These are phyloP conservation scores for Goffeauzyma gilvescens DNA, from an alignment of 768 basidiomycete species.

Conservation along the genomic window DNA sequence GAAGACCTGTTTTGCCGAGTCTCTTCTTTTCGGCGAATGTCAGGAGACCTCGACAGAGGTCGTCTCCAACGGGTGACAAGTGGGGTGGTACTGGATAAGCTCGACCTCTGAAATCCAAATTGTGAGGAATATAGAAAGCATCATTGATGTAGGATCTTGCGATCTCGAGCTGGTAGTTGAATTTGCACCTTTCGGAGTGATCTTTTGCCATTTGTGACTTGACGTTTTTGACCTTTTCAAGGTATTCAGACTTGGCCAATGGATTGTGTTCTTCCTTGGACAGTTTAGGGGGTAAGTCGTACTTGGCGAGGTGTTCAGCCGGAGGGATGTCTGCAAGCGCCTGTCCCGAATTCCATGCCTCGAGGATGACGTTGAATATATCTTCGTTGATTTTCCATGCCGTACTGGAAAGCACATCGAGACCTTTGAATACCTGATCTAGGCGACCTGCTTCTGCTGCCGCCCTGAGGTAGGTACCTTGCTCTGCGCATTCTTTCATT, in stretches of 20 bases:
- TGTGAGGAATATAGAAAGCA: constrained; percentile 79
- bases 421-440: constrained; percentile 65
- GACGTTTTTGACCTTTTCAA: constrained; percentile 39
- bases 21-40: constrained; percentile 61
- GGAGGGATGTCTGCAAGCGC: constrained; percentile 71
- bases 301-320: constrained; percentile 37
- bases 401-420: constrained; percentile 75
- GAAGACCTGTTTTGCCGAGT: constrained; percentile 62
- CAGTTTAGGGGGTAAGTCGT: constrained; percentile 39
- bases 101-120: constrained; percentile 90
- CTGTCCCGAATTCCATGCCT: constrained; percentile 74
- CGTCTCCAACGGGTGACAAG: constrained; percentile 86
- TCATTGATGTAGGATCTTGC: constrained; percentile 78
- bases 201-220: constrained; percentile 54
- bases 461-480: constrained; percentile 53
- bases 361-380: constrained; percentile 52
- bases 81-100: constrained; percentile 94
- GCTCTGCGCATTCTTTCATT: constrained; percentile 74
- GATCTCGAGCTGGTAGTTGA: constrained; percentile 95
- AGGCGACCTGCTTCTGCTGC: constrained; percentile 57
- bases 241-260: constrained; percentile 41
- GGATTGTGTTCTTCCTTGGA: constrained; percentile 39
- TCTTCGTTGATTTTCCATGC: constrained; percentile 73
- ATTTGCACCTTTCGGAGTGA: constrained; percentile 75
- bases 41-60: constrained; percentile 64